Evolutionary conservation across 345 rosid genomes (phyloP), one percentile per base, ranked within the genome.

Genomic region (Anacardium occidentale): DNA sequence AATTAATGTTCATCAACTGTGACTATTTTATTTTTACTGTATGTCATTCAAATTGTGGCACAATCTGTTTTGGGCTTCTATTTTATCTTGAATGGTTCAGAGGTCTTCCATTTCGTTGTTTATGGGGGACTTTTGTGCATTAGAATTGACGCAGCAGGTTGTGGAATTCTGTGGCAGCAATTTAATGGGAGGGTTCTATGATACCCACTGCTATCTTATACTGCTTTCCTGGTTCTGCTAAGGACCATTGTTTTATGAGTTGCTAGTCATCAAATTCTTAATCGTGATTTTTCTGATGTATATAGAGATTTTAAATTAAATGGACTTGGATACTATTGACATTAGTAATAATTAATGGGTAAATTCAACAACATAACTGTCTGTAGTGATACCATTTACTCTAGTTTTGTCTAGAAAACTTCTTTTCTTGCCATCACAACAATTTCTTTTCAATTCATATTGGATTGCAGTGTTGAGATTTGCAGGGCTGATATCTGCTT

Each of bases 211-310:
- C 60, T 20, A 8, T 67, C 3, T 32, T 8, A 25, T n/a, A 12
- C 47, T 68, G 57, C 57, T 47, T 59, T 59, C 55, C 17, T 47
- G 74, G 44, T 12, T 70, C 26, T 70, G 32, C 57, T 69, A 42
- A 40, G 64, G 42, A 37, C 42, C 25, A n/a, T 50, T 42, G 42
- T 29, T 48, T 58, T 59, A 25, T 24, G n/a, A 26, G 55, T 59
- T 47, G 42, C 45, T 10, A 14, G 2, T 54, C 10, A n/a, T 42
- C 51, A 32, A 55, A 34, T 68, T 34, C 24, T 52, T 34, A 34
- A 53, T 7, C 2, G 11, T 54, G 10, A n/a, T 13, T 37, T 52
- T 21, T 55, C 32, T 55, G 21, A 37, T 51, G 2, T 54, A 20
- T 12, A 10, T 5, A 40, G 29, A 21, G 0, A 68, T 13, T 18